Evolutionary conservation across 202 grass and related monocot genomes (phyloP).

Genomic region (Schoenoplectus triqueter): DNA sequence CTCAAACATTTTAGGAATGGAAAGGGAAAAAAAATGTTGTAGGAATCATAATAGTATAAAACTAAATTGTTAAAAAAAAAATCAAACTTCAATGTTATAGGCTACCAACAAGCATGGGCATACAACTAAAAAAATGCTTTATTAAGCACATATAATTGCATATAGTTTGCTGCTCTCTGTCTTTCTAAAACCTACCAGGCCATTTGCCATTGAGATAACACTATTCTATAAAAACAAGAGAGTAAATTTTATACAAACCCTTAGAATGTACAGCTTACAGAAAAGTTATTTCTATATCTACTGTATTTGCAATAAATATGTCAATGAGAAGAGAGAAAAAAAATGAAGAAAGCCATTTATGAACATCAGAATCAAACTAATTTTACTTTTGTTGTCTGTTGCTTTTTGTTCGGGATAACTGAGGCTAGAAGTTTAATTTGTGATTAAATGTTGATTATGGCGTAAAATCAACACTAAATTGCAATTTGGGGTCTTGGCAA

Average conservation of each 20-base stretch:
- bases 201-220: background rate
- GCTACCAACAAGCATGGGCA: too few relatives aligned
- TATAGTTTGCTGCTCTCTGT: background rate
- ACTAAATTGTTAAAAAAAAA: too few relatives aligned
- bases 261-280: background rate
- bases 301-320: background rate
- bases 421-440: too few relatives aligned
- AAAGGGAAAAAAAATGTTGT: too few relatives aligned
- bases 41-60: too few relatives aligned
- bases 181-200: background rate
- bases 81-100: too few relatives aligned
- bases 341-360: background rate
- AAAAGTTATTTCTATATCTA: background rate
- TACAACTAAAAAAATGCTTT: too few relatives aligned
- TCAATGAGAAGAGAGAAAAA: background rate
- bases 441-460: too few relatives aligned
- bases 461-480: too few relatives aligned
- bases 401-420: too few relatives aligned
- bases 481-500: background rate
- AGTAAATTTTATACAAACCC: constrained; percentile 15
- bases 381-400: too few relatives aligned
- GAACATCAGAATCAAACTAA: constrained; percentile 16
- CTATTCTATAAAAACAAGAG: background rate
- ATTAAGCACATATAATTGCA: constrained; percentile 1
- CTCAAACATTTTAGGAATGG: too few relatives aligned